A percentile compares a stretch with the other conserved stretches of the same genome.
Conservation (phyloP, 1,284 basidiomycete species). For the Fistulina hepatica region DNA sequence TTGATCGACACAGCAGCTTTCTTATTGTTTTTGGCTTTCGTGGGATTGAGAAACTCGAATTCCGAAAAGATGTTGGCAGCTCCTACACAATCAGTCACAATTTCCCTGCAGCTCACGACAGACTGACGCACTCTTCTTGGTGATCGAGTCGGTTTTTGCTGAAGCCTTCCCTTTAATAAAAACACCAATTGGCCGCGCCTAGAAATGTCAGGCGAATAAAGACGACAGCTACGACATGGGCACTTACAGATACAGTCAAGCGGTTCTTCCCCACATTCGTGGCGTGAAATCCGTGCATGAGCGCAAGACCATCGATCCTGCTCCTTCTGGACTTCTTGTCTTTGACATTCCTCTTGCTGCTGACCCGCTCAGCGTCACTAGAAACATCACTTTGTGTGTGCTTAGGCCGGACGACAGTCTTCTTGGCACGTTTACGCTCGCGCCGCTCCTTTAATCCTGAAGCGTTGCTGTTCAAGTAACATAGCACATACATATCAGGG, state of each 20-base stretch:
- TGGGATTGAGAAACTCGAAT: slow-evolving; percentile 34
- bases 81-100: neutral
- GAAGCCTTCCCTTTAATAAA: slow-evolving; percentile 67
- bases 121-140: slow-evolving; percentile 18
- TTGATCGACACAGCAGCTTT: neutral
- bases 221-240: neutral
- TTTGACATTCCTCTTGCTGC: slow-evolving; percentile 17
- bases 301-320: slow-evolving; percentile 47
- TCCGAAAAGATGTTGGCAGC: slow-evolving; percentile 35
- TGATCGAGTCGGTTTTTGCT: slow-evolving; percentile 23
- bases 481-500: neutral
- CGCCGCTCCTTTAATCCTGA: slow-evolving; percentile 46
- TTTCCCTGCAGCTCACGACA: neutral
- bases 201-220: slow-evolving; percentile 4
- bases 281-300: slow-evolving; percentile 66
- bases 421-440: slow-evolving; percentile 41
- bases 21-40: slow-evolving; percentile 1
- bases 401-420: slow-evolving; percentile 35
- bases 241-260: slow-evolving; percentile 57
- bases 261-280: slow-evolving; percentile 58
- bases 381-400: slow-evolving; percentile 21
- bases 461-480: neutral
- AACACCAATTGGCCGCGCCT: slow-evolving; percentile 47
- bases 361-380: slow-evolving; percentile 24
- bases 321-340: slow-evolving; percentile 29